Base-by-base conservation (phyloP, 2,329 filamentous ascomycete species). In the Cordyceps javanica region DNA sequence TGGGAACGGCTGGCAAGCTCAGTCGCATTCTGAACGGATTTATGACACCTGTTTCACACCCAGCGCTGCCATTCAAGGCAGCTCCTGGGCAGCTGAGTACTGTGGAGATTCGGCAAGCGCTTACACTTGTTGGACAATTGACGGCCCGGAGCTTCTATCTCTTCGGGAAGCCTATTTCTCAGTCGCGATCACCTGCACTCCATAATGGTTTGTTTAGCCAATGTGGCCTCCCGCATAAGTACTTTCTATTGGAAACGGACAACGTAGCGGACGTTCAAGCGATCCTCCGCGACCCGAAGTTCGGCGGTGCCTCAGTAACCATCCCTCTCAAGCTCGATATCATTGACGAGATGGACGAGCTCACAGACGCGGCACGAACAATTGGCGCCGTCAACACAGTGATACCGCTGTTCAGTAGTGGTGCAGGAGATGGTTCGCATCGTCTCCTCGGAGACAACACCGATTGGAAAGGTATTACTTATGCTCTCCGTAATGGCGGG, bases 321-420 rank as follows among this genome's bases (percentile, higher is more conserved):
- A 97, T 99, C 52, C 94, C 94, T 1, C 78, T 99, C 56, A 99
- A 99, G 75, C 77, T 94, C 30, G 90, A 96, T 64, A 85, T 97
- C 59, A 91, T 95, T 75, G 79, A 82, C 0, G 73, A 93, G 5
- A 77, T 99, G 14, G 91, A 97, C 68, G 84, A 87, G 55, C 78
- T 97, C 59, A 87, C 91, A 0, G 82, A 87, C 30, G 87, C 94
- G 55, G 93, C 91, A 14, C 82, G 83, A 62, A 77, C 83, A 30
- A 97, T 99, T 61, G 94, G 94, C 23, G 94, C 94, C 3, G 88
- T 97, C 62, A 99, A 99, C 75, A 99, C 94, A 19, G 88, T 99
- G 66, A 83, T 96, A 28, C 86, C 89, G 0, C 68, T 82, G 3
- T 30, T 55, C 50, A 14, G 68, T 68, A 26, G 51, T n/a, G n/a